A percentile compares a stretch with the other conserved stretches of the same genome.
Conservation (phyloP, 2,329 filamentous ascomycete genomes). For the Microcera coccophila region DNA sequence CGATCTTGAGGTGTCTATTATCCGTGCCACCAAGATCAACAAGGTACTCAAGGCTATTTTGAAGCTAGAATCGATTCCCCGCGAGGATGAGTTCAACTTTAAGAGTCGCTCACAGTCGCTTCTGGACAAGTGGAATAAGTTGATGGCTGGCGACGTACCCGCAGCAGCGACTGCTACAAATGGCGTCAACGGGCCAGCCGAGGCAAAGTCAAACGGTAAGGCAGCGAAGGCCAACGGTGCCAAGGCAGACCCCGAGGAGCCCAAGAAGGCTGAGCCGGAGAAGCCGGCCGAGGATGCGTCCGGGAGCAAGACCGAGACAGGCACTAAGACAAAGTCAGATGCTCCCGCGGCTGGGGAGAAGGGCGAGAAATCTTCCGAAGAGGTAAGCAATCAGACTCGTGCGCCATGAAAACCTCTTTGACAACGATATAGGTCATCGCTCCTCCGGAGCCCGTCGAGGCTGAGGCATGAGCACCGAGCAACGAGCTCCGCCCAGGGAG, state of each 20-base stretch:
- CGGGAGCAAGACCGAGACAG: slow-evolving; percentile 16
- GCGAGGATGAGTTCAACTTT: slow-evolving; percentile 86
- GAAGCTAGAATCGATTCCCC: slow-evolving; percentile 80
- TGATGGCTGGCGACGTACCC: slow-evolving; percentile 60
- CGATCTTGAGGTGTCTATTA: slow-evolving; percentile 84
- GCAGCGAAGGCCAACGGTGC: slow-evolving; percentile 39
- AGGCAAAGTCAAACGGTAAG: slow-evolving; percentile 40
- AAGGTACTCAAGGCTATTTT: slow-evolving; percentile 95
- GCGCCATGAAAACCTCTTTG: slow-evolving; percentile 7
- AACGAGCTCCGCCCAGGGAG: background rate
- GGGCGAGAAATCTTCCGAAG: slow-evolving; percentile 29
- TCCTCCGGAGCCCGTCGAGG: slow-evolving; percentile 34
- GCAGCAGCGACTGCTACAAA: slow-evolving; percentile 39
- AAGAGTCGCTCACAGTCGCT: slow-evolving; percentile 76
- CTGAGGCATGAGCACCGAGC: slow-evolving; percentile 29
- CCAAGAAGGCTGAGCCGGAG: slow-evolving; percentile 33
- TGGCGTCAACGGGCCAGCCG: slow-evolving; percentile 46
- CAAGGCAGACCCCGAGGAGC: slow-evolving; percentile 38
- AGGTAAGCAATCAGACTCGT: slow-evolving; percentile 27
- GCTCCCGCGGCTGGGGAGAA: slow-evolving; percentile 20
- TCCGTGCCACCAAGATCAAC: slow-evolving; percentile 92
- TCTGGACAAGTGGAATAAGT: slow-evolving; percentile 84
- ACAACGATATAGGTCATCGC: slow-evolving; percentile 22
- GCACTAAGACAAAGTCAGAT: slow-evolving; percentile 16
- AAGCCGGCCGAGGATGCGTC: slow-evolving; percentile 11